Percentiles rank a stretch among this genome's conserved stretches.
Conservation (phyloP, 352 stramenopile genomes). For the Globisporangium cystogenes region DNA sequence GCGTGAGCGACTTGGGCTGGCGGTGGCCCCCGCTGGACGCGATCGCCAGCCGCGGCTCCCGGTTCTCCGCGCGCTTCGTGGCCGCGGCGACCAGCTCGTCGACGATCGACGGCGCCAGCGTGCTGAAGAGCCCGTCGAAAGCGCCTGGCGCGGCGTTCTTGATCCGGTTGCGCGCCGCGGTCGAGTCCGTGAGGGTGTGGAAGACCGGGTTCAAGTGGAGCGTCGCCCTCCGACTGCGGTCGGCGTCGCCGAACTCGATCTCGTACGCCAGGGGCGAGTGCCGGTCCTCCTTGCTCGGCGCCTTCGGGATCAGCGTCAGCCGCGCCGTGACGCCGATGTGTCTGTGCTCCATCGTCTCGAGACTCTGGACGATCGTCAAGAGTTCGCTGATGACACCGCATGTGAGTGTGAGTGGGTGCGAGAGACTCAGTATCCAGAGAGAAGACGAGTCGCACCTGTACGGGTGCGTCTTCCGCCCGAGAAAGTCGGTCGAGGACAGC, state of each 20-base stretch:
- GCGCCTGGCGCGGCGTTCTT: not conserved
- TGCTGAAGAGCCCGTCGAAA: constrained; percentile 5
- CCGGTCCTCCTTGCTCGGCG: not conserved
- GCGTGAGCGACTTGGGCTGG: not conserved
- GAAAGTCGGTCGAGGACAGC: not conserved
- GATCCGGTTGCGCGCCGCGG: not conserved
- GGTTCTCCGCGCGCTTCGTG: not conserved
- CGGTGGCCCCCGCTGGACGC: no score
- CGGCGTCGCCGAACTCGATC: constrained; percentile 11
- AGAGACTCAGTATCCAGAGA: no score
- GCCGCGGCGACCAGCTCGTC: constrained; percentile 5
- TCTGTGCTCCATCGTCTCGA: constrained; percentile 2
- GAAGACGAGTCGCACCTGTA: constrained; percentile 15
- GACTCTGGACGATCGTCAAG: not conserved
- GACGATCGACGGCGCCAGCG: constrained; percentile 7
- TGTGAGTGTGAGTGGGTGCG: no score
- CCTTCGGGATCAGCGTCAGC: not conserved
- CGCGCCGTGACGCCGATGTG: constrained; percentile 1
- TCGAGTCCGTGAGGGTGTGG: not conserved
- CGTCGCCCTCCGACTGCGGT: constrained; percentile 2
- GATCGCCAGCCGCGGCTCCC: not conserved
- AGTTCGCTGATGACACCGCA: constrained; percentile 3
- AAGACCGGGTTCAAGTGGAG: constrained; percentile 8
- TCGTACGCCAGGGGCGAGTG: not conserved
- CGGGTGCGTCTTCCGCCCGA: constrained; percentile 15